Evolutionary conservation across 441 rosid genomes (phyloP).

Genomic region (Pelargonium fulgidum): DNA sequence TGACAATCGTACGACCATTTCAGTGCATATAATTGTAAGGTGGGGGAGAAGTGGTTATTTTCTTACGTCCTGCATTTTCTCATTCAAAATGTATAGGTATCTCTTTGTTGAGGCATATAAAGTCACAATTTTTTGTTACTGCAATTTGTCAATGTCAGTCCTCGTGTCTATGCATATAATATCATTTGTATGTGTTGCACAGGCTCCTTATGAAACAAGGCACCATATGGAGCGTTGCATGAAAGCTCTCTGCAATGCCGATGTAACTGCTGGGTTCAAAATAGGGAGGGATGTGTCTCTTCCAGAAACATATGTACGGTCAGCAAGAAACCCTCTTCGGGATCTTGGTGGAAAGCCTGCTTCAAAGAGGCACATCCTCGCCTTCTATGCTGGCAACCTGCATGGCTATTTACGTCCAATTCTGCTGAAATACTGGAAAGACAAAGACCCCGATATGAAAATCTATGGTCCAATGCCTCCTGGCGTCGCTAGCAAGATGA

Average conservation of each 20-base stretch:
- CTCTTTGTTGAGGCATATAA: not conserved
- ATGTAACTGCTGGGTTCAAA: slow-evolving; percentile 71
- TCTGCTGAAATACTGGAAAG: slow-evolving; percentile 72
- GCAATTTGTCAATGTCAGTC: not conserved
- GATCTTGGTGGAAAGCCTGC: slow-evolving; percentile 83
- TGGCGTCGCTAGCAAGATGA: slow-evolving; percentile 87
- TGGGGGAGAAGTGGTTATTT: not conserved
- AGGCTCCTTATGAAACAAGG: slow-evolving; percentile 92
- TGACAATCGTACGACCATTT: not conserved
- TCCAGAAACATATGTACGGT: slow-evolving; percentile 85
- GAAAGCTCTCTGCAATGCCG: slow-evolving; percentile 92
- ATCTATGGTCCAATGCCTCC: slow-evolving; percentile 80
- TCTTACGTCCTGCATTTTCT: slow-evolving; percentile 1
- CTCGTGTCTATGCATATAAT: not conserved
- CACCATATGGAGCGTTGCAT: slow-evolving; percentile 94
- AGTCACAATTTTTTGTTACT: too few relatives aligned
- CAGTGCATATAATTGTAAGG: not conserved
- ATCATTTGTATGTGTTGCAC: slow-evolving; percentile 19
- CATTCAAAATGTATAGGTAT: not conserved
- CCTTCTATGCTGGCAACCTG: slow-evolving; percentile 79
- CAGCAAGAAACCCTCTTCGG: slow-evolving; percentile 79
- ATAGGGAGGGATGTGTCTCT: slow-evolving; percentile 86
- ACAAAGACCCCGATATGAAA: slow-evolving; percentile 64
- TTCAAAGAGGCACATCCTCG: slow-evolving; percentile 54
- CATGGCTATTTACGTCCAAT: slow-evolving; percentile 76